Conservation (phyloP, 1,284 basidiomycete species). For the Rhodotorula sp. region DNA sequence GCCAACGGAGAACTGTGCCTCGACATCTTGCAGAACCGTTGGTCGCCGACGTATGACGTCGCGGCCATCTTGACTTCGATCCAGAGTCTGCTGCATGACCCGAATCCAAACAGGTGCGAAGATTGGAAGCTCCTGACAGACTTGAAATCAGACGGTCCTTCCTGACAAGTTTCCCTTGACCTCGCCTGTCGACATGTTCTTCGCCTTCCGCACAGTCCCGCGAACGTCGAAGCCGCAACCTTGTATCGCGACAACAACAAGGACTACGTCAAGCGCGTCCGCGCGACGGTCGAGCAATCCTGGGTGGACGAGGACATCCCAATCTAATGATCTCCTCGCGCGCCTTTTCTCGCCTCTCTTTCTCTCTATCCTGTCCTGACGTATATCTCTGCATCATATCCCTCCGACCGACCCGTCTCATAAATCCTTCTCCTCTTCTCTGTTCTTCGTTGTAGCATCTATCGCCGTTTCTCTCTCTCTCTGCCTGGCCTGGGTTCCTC, state of each 20-base stretch:
- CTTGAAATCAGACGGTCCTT: too few relatives aligned
- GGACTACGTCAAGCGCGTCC: constrained; percentile 46
- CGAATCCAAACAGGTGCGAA: constrained; percentile 88
- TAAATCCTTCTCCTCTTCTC: background rate
- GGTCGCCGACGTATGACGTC: constrained; percentile 98
- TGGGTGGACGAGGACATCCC: constrained; percentile 64
- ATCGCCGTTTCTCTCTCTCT: background rate
- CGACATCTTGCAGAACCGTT: constrained; percentile 96
- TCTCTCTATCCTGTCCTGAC: background rate
- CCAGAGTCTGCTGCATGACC: constrained; percentile 92
- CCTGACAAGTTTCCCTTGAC: too few relatives aligned
- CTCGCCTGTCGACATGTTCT: too few relatives aligned
- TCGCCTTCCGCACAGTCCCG: constrained; percentile 74
- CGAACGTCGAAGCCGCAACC: constrained; percentile 95
- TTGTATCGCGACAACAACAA: constrained; percentile 98
- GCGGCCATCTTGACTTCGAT: constrained; percentile 96
- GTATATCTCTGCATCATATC: background rate
- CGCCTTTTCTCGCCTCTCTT: background rate
- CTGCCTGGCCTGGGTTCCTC: background rate
- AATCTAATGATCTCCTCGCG: background rate
- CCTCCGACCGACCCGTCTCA: background rate
- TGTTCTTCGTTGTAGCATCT: background rate
- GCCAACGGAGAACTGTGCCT: constrained; percentile 96
- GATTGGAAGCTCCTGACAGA: too few relatives aligned
- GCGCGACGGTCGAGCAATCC: constrained; percentile 74